Base-by-base conservation (phyloP, 352 stramenopile species). In the Phytophthora fragariaefolia region DNA sequence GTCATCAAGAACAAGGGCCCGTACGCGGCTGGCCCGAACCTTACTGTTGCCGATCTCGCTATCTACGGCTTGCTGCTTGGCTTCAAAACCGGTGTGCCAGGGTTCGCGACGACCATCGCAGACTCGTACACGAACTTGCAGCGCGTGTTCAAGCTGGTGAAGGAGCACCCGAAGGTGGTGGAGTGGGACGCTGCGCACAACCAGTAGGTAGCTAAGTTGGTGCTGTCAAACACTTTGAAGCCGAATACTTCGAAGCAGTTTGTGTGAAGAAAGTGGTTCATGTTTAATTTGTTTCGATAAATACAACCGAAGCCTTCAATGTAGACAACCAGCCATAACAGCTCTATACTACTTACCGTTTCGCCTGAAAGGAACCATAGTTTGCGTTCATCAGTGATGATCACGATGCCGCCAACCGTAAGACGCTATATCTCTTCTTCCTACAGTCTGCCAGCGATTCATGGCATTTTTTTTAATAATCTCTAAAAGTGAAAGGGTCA, bases 21-120 rank as follows among this genome's bases (percentile, higher is more conserved):
- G 3, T 86, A 81, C 50, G 68, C 74, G 1, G 55, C 79, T 15
- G 76, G 73, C 3, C 46, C 71, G 45, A 57, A 61, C 6, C 57
- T 91, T 13, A 87, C 74, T 0, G 58, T 90, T 2, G 80, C 79
- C 6, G 83, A 91, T 49, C 59, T 91, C 0, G 79, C 71, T 7
- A 73, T 91, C 47, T 83, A 82, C 52, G 51, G 58, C 12, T 24
- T 83, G 12, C 45, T 87, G 48, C 48, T 80, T n/a, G 55, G 56
- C 13, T 66, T 83, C n/a, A 85, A 74, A 32, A 79, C 22, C 24
- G 66, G 67, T 18, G 42, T 68, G 17, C 56, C 71, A 4, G 75
- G 71, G 26, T 47, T 86, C 34, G 55, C 66, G 2, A 71, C 49
- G 7, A 68, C 51, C 3, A 68, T 83, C 18, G 49, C 72, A 0